Base-by-base conservation (phyloP, 2,329 filamentous ascomycete species). In the Aspergillus pseudoglaucus region DNA sequence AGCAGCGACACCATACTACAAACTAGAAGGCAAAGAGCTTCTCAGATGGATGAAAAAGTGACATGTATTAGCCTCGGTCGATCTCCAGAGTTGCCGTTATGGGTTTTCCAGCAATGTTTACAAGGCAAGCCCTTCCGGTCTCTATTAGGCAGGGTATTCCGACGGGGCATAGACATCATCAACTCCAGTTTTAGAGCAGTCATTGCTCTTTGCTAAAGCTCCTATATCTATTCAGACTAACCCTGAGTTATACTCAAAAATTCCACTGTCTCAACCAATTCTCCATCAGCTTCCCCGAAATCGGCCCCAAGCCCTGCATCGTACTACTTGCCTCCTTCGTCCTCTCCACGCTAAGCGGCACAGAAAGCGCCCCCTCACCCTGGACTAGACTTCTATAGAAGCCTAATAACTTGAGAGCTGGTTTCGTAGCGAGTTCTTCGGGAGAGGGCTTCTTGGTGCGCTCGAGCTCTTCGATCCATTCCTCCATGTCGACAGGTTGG, bases 371-470 rank as follows among this genome's bases (percentile, higher is more conserved):
- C 10, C 46, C 60, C 4, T 54, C 49, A 0, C 48, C 61, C 1
- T 32, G 47, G 3, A 57, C 56, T 58, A 72, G 60, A 2, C 57
- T 63, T 44, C 61, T 62, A 53, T 77, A 80, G 22, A 75, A 74
- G 40, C 78, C 75, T 0, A 80, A 53, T 40, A 81, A 62, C 64
- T 80, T 81, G 37, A 79, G 54, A 8, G 70, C 76, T 0, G 76
- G 76, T 53, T 78, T 79, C 47, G 59, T 63, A 3, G 65, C 65
- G 0, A 77, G 53, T 7, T 71, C 63, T 3, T 67, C 62, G 12
- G 62, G 66, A 3, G 60, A 61, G 4, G 60, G 56, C 0, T 63
- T 63, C 38, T 64, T 60, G 48, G 71, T 76, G 47, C 67, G 47
- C 48, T 75, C 71, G 17, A 81, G 61, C 8, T 62, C 58, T 1